Evolutionary conservation across 129 eudicot genomes (phyloP).

Genomic region (Chrysanthemum makinoi): DNA sequence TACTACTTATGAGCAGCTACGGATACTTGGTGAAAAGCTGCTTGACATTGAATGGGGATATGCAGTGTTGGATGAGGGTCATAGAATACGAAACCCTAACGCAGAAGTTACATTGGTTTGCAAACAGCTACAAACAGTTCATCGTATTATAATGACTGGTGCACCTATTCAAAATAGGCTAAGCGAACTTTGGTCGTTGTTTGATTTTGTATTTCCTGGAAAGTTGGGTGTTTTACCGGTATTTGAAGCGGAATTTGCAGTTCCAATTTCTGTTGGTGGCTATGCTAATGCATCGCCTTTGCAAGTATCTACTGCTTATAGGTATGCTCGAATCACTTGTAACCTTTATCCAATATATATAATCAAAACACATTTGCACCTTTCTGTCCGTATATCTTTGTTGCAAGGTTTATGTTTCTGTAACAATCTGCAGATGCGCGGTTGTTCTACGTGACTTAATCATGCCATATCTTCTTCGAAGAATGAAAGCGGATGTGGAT

Average conservation of each 20-base stretch:
- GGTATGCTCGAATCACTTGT: constrained; percentile 34
- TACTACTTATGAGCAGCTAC: constrained; percentile 93
- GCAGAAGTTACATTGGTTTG: constrained; percentile 94
- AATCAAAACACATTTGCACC: background rate
- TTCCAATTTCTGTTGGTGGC: constrained; percentile 96
- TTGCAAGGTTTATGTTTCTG: constrained; percentile 11
- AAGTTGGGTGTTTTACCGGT: constrained; percentile 91
- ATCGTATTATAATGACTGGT: constrained; percentile 96
- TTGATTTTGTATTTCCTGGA: constrained; percentile 98
- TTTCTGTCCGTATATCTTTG: background rate
- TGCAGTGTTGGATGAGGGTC: constrained; percentile 96
- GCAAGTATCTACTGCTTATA: constrained; percentile 98
- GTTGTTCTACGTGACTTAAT: constrained; percentile 91
- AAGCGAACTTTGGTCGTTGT: constrained; percentile 92
- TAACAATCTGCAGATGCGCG: constrained; percentile 68
- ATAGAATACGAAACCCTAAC: constrained; percentile 91
- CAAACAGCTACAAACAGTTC: constrained; percentile 93
- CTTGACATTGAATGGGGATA: constrained; percentile 96
- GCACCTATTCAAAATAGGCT: constrained; percentile 93
- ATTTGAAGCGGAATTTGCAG: constrained; percentile 96
- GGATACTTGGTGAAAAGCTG: constrained; percentile 71
- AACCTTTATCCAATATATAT: background rate
- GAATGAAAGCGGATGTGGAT: constrained; percentile 96
- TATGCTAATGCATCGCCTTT: constrained; percentile 98
- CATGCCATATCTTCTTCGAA: constrained; percentile 93